These are phyloP conservation scores for Penicillium lagena DNA, from an alignment of 495 filamentous ascomycete species.

Conservation along the genomic window DNA sequence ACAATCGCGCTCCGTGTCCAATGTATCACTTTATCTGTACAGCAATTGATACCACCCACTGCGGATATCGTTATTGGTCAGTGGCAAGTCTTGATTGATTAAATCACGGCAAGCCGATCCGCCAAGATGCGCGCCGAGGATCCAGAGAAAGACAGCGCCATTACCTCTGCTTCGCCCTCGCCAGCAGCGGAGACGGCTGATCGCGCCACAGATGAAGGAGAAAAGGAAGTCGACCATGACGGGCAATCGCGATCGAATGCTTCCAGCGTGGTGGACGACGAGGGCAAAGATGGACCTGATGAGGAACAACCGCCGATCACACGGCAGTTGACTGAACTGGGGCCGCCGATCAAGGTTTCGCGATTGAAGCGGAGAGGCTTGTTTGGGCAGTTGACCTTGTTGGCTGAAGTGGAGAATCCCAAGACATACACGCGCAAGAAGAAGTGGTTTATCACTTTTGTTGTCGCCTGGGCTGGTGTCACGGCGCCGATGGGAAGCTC, in stretches of 20 bases:
- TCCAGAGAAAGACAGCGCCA: background rate
- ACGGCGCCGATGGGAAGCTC: conserved; percentile 80
- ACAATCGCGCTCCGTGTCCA: too few species aligned
- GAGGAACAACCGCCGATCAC: conserved; percentile 1
- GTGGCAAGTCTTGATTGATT: background rate
- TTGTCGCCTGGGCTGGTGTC: conserved; percentile 69
- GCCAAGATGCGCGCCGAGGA: conserved; percentile 1
- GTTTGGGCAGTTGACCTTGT: conserved; percentile 61
- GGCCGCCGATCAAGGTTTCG: conserved; percentile 44
- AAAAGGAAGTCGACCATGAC: conserved; percentile 4
- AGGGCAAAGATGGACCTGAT: conserved; percentile 18
- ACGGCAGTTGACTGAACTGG: conserved; percentile 19
- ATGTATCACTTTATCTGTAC: too few species aligned
- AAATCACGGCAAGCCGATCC: background rate
- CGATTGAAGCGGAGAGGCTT: conserved; percentile 66
- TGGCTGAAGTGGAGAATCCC: conserved; percentile 78
- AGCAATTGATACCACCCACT: too few species aligned
- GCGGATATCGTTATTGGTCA: conserved; percentile 5
- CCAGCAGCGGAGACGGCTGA: background rate
- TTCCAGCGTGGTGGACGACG: conserved; percentile 7
- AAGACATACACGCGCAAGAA: conserved; percentile 61
- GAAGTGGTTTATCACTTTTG: conserved; percentile 83
- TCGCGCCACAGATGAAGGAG: background rate
- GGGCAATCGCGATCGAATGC: conserved; percentile 4
- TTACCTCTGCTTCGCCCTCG: background rate